Evolutionary conservation across 768 basidiomycete genomes (phyloP).

Genomic region (Tricholoma matsutake): DNA sequence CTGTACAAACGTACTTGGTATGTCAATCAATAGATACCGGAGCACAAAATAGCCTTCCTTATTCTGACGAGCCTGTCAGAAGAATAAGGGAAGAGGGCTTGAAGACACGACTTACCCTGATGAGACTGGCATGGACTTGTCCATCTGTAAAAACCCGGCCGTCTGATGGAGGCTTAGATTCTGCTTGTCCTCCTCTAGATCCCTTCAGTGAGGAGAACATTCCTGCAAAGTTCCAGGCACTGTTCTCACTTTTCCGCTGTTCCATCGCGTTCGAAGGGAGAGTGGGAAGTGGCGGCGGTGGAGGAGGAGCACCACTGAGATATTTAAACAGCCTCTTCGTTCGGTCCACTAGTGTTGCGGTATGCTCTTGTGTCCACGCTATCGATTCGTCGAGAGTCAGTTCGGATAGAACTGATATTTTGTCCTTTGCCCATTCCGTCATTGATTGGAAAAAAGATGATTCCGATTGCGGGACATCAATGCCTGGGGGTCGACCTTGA

Average conservation of each 20-base stretch:
- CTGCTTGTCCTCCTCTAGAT: conserved; percentile 26
- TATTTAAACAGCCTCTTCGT: conserved; percentile 65
- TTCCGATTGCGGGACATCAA: conserved; percentile 29
- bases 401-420: conserved; percentile 39
- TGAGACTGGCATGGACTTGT: conserved; percentile 76
- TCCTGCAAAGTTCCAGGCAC: conserved; percentile 56
- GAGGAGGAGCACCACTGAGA: conserved; percentile 59
- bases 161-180: conserved; percentile 28
- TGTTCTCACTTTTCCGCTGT: conserved; percentile 29
- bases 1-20: conserved; percentile 61
- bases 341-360: conserved; percentile 41
- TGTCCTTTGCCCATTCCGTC: conserved; percentile 41
- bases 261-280: conserved; percentile 27
- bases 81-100: not conserved
- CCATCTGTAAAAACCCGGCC: conserved; percentile 63
- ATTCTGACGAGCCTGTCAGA: conserved; percentile 42
- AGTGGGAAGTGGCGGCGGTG: conserved; percentile 30
- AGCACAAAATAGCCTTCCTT: conserved; percentile 75
- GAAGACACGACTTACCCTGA: conserved; percentile 49
- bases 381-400: conserved; percentile 56
- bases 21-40: conserved; percentile 73
- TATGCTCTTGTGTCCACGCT: conserved; percentile 42
- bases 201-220: conserved; percentile 66
- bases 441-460: conserved; percentile 43
- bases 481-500: conserved; percentile 52